Evolutionary conservation across 148 eudicot genomes (phyloP).

Genomic region (Chenopodium formosanum): DNA sequence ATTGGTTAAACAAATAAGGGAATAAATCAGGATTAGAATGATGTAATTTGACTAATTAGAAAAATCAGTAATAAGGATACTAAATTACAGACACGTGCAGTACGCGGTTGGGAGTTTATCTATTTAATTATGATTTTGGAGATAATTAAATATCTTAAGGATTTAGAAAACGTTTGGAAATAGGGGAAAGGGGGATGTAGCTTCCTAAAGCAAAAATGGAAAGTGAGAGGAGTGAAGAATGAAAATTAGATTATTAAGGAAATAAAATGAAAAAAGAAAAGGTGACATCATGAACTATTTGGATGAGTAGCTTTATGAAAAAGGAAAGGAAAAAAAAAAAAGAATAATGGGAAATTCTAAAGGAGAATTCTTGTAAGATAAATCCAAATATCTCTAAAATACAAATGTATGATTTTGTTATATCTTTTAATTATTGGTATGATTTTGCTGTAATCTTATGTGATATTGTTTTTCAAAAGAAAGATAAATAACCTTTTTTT

Average conservation of each 20-base stretch:
- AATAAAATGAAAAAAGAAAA: neutral
- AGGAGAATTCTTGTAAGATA: constrained; percentile 5
- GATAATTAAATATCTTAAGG: neutral
- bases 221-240: neutral
- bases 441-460: neutral
- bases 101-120: constrained; percentile 20
- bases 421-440: too few species aligned
- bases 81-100: constrained; percentile 8
- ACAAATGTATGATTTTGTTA: too few species aligned
- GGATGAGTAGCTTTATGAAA: neutral
- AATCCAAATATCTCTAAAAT: neutral
- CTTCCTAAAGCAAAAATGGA: neutral
- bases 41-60: neutral
- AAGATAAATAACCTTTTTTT: neutral
- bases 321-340: too few species aligned
- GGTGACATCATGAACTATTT: neutral
- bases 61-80: neutral
- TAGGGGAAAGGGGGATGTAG: constrained; percentile 18
- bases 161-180: constrained; percentile 19
- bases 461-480: neutral
- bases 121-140: neutral
- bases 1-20: neutral
- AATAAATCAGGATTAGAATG: neutral
- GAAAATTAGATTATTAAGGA: neutral
- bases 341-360: too few species aligned